Conservation (phyloP, 306 rosid species). For the Mimosa bimucronata region DNA sequence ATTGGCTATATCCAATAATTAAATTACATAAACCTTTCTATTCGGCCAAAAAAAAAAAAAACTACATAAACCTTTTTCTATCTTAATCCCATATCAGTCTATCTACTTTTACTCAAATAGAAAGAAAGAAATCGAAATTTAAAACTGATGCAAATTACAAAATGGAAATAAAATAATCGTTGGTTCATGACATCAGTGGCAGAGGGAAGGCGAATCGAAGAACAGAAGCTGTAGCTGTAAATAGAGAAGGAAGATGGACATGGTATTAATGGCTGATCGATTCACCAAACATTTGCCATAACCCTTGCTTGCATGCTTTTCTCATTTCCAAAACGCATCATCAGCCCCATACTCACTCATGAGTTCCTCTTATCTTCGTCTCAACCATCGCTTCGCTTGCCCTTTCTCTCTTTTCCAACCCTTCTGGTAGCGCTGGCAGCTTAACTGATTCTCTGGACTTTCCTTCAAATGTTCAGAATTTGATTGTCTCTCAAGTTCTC, state of each 20-base stretch:
- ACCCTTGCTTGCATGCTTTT: background rate
- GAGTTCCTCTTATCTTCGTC: background rate
- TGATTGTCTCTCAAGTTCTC: background rate
- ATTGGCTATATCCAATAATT: too few relatives aligned
- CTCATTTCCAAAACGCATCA: background rate
- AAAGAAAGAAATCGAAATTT: too few relatives aligned
- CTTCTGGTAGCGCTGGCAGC: conserved; percentile 2
- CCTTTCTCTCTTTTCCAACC: background rate
- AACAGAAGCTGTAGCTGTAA: background rate
- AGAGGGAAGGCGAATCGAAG: background rate
- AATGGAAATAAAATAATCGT: too few relatives aligned
- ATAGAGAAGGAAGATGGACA: background rate
- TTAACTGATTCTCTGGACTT: background rate
- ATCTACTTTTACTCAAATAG: too few relatives aligned
- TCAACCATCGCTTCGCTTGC: background rate
- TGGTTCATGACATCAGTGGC: too few relatives aligned
- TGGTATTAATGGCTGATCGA: background rate
- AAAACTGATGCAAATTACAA: too few relatives aligned
- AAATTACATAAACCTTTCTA: too few relatives aligned
- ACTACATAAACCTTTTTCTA: too few relatives aligned
- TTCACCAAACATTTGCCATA: background rate
- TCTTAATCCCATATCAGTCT: too few relatives aligned
- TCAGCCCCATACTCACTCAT: background rate
- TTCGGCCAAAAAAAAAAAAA: too few relatives aligned
- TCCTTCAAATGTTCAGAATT: background rate